phyloP scores from a whole-genome alignment of 257 asterid species.

The Sherardia arvensis region DNA sequence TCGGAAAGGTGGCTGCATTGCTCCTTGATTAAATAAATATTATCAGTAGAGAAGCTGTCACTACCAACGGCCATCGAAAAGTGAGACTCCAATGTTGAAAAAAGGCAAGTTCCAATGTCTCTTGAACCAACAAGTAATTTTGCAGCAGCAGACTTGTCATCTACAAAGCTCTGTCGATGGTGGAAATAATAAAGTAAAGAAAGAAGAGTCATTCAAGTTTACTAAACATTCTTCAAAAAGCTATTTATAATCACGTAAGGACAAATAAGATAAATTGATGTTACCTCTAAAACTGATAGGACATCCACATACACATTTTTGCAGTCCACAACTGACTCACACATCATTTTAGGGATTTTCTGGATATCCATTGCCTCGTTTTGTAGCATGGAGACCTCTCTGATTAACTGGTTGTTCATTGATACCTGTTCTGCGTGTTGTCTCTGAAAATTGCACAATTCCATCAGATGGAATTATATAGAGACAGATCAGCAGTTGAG shows the following conservation, averaged over 20 bases:
- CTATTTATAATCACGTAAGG: background rate
- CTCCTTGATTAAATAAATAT: slow-evolving; percentile 32
- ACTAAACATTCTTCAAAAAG: background rate
- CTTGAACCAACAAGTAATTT: slow-evolving; percentile 56
- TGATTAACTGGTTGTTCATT: slow-evolving; percentile 39
- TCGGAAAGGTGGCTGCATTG: slow-evolving; percentile 48
- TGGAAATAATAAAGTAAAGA: slow-evolving; percentile 1
- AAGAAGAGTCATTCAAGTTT: background rate
- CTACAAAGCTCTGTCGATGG: slow-evolving; percentile 41
- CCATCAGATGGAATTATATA: slow-evolving; percentile 8
- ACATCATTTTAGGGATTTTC: slow-evolving; percentile 48
- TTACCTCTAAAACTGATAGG: slow-evolving; percentile 56
- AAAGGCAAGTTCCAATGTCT: slow-evolving; percentile 53
- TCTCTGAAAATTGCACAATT: slow-evolving; percentile 40
- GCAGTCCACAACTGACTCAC: slow-evolving; percentile 46
- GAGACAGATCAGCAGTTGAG: background rate
- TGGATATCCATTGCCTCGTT: slow-evolving; percentile 39
- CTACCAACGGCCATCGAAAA: slow-evolving; percentile 34
- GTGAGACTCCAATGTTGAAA: slow-evolving; percentile 66
- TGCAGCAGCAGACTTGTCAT: slow-evolving; percentile 44
- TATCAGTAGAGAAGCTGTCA: slow-evolving; percentile 18
- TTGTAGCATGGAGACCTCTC: slow-evolving; percentile 50
- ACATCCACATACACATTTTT: slow-evolving; percentile 51
- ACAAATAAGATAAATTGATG: background rate
- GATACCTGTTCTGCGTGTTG: slow-evolving; percentile 41